Evolutionary conservation across 495 filamentous ascomycete species (phyloP), one percentile per base, ranked within the genome.

Genomic region (Lentithecium fluviatile): DNA sequence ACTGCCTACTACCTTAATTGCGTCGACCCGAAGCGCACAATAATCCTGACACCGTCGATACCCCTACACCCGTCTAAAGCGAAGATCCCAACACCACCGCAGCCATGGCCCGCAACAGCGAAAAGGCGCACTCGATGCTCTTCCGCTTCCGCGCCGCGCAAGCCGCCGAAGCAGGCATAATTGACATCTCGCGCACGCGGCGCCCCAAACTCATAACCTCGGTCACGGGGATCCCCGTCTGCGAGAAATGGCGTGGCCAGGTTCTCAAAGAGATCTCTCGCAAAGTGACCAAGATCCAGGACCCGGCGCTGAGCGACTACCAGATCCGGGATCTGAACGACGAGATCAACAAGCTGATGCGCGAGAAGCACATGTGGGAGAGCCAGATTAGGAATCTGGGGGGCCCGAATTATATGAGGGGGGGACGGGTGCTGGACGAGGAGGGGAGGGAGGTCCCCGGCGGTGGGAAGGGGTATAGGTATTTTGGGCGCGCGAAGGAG

Each of bases 91-190:
- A 21, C 20, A 19, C 37, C 59, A 46, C 65, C 56, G 42, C 58
- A 57, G 56, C 55, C 62, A 73, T 87, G 85, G 85, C 85, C 54
- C 85, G 85, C 60, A 98, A 98, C 75, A 90, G 88, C 26, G 93
- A 97, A 82, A 97, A 97, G 78, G 94, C 94, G 59, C 94, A 98
- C 76, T 97, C 93, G 21, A 98, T 98, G 94, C 95, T 98, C 75
- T 98, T 96, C 79, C 94, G 94, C 80, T 98, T 98, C 82, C 90
- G 95, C 74, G 94, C 96, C 70, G 87, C 91, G 69, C 94, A 97
- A 80, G 95, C 95, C 53, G 91, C 93, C 56, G 92, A 96, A 73
- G 80, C 96, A 36, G 94, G 94, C 70, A 97, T 97, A 67, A 89
- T 97, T 76, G 91, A 96, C 76, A 86, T 88, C 7, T 88, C 88